Base-by-base conservation (phyloP, 805 yeast genomes). In the Wickerhamiella cacticola region DNA sequence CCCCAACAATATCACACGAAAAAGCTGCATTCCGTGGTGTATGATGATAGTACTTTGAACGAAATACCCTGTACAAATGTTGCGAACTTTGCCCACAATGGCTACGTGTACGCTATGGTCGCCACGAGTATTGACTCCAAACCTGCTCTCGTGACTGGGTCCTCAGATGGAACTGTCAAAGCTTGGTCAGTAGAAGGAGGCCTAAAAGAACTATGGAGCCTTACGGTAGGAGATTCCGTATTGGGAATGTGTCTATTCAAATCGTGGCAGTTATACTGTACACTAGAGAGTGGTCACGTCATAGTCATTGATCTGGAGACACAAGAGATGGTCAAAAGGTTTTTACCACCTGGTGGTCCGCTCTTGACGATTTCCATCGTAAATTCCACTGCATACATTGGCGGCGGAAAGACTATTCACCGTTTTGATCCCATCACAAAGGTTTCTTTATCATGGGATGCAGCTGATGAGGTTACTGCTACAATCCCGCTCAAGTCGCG, bases 121-220 rank as follows among this genome's bases (percentile, higher is more conserved):
- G 53, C 60, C 19, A 52, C 69, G 18, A 50, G 49, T 8, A 53
- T 33, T 38, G 46, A 46, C 45, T 52, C 46, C 22, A 31, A 36
- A 3, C 73, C 71, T 33, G 61, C 67, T 8, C 58, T 82, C 6
- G 63, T 80, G 3, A 71, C 83, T 2, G 89, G 94, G 23, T 94
- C 95, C 45, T 97, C 97, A 41, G 97, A 92, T 64, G 97, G 96
- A 0, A 56, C 73, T 7, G 75, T 82, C n/a, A 84, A 84, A 56
- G 61, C 86, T 10, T 89, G 97, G 97, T 74, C 76, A 0, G 56
- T 78, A 23, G 52, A 53, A 1, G 23, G 40, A 5, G 51, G 52
- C 8, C 53, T 54, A 1, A 48, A 52, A 31, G 52, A 35, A 48
- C 55, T 48, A 19, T 53, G 41, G 50, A 59, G 69, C 7, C 62